phyloP scores from a whole-genome alignment of 2,329 filamentous ascomycete species.

The Pyricularia pennisetigena region DNA sequence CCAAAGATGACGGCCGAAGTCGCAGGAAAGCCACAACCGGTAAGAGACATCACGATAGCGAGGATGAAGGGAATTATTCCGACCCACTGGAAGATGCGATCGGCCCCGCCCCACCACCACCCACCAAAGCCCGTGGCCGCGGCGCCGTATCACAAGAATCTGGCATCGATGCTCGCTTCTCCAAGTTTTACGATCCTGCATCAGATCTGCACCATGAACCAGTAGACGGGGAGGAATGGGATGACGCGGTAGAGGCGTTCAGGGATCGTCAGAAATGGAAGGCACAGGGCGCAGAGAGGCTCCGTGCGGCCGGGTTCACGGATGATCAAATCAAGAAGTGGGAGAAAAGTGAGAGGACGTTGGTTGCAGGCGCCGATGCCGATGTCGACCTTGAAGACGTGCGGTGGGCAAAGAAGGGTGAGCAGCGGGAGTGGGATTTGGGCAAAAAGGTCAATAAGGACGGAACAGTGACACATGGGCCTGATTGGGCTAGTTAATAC shows the following conservation, averaged over 20 bases:
- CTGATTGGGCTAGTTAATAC: constrained; percentile 10
- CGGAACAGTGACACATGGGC: constrained; percentile 7
- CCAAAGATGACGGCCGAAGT: constrained; percentile 7
- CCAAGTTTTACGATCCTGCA: constrained; percentile 49
- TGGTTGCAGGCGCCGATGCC: constrained; percentile 39
- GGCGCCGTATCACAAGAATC: constrained; percentile 52
- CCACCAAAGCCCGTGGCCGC: constrained; percentile 51
- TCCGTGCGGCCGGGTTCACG: constrained; percentile 69
- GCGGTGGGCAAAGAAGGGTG: constrained; percentile 60
- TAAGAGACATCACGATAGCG: constrained; percentile 9
- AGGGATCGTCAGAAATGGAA: constrained; percentile 74
- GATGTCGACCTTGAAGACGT: constrained; percentile 56
- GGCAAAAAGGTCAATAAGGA: constrained; percentile 29
- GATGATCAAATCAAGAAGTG: constrained; percentile 63
- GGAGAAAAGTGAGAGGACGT: constrained; percentile 38
- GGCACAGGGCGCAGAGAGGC: constrained; percentile 62
- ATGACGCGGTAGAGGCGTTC: constrained; percentile 66
- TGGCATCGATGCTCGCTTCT: constrained; percentile 74
- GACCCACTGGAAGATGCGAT: constrained; percentile 70
- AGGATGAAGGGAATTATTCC: constrained; percentile 32
- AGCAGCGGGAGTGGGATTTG: constrained; percentile 52
- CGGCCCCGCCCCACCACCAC: constrained; percentile 57
- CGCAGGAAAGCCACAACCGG: constrained; percentile 7
- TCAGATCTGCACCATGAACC: constrained; percentile 36
- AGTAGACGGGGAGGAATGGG: constrained; percentile 49